These are phyloP conservation scores for Blastobotrys americana DNA, from an alignment of 805 yeast species.

Conservation along the genomic window DNA sequence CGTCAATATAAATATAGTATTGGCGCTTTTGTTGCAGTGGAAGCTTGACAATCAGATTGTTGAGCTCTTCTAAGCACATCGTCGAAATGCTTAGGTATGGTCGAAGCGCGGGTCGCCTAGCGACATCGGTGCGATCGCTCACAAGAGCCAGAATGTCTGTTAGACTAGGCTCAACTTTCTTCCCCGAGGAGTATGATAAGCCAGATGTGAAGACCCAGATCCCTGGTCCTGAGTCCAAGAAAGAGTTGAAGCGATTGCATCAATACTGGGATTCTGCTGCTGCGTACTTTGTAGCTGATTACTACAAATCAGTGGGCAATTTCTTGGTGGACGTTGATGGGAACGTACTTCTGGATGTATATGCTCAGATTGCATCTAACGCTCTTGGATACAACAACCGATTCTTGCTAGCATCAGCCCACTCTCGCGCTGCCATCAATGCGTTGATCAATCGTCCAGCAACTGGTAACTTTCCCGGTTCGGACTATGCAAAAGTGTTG, in stretches of 20 bases:
- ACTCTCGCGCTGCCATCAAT: slow-evolving; percentile 59
- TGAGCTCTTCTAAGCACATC: too few relatives aligned
- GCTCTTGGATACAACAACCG: slow-evolving; percentile 86
- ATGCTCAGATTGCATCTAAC: slow-evolving; percentile 80
- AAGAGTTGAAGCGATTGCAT: slow-evolving; percentile 45
- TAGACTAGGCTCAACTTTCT: slow-evolving; percentile 25
- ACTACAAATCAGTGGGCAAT: slow-evolving; percentile 68
- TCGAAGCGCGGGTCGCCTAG: too few relatives aligned
- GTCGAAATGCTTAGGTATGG: too few relatives aligned
- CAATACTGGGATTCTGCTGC: slow-evolving; percentile 65
- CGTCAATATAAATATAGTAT: too few relatives aligned
- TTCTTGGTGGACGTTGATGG: slow-evolving; percentile 78
- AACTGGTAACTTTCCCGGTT: slow-evolving; percentile 71
- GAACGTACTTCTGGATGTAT: slow-evolving; percentile 62
- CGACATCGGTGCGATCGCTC: too few relatives aligned
- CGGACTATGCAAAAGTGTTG: slow-evolving; percentile 43
- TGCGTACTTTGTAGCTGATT: slow-evolving; percentile 69
- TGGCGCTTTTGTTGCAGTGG: too few relatives aligned
- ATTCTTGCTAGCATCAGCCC: slow-evolving; percentile 58
- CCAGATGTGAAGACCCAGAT: slow-evolving; percentile 59
- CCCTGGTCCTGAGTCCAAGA: slow-evolving; percentile 71
- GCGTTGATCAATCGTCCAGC: slow-evolving; percentile 82
- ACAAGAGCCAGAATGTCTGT: too few relatives aligned
- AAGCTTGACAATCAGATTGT: too few relatives aligned
- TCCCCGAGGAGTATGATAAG: slow-evolving; percentile 71